Base-by-base conservation (phyloP, 352 stramenopile species). In the Elongisporangium undulatum region DNA sequence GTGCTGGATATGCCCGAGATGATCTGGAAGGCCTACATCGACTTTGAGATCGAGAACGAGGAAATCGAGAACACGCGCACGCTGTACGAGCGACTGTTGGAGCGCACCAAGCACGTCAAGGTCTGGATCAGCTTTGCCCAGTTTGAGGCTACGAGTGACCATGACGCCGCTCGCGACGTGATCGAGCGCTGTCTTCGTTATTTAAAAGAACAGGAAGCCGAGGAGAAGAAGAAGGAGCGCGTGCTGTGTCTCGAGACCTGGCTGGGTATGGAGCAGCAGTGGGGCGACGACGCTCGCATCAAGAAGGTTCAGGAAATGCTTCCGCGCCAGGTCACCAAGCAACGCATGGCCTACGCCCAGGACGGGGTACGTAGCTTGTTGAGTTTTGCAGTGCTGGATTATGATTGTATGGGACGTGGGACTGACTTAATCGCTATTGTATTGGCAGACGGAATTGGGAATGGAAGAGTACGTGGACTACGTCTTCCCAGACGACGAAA, bases 401-500 rank as follows among this genome's bases (percentile, higher is more conserved):
- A 16, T 41, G 10, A 56, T 71, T 51, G 17, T 66, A 26, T 17
- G 9, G 12, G 9, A 17, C 34, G 16, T 45, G 13, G 34, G 34
- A 45, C 49, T 74, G 50, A 75, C 58, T 26, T 56, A 53, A 59
- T 58, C 56, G 9, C 21, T 26, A 34, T 12, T 61, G 13, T 62
- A 39, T 56, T 41, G 26, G 19, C 64, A 93, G 83, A 87, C 75
- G 78, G 93, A 84, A 74, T 79, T 86, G 85, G 96, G 84, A 3
- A 85, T 94, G 82, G 97, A 99, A 74, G 97, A 99, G 68, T 99
- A 99, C 84, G 98, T 96, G 56, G 97, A 99, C 69, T 99, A 99
- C 70, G 84, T 98, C 55, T 99, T 99, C 83, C 97, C 97, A 5
- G 97, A 99, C 72, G 97, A 99, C 68, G 85, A 98, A 63, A 89